A percentile compares a stretch with the other conserved stretches of the same genome.
Conservation (phyloP, 2,329 filamentous ascomycete species). For the Colletotrichum liriopes region DNA sequence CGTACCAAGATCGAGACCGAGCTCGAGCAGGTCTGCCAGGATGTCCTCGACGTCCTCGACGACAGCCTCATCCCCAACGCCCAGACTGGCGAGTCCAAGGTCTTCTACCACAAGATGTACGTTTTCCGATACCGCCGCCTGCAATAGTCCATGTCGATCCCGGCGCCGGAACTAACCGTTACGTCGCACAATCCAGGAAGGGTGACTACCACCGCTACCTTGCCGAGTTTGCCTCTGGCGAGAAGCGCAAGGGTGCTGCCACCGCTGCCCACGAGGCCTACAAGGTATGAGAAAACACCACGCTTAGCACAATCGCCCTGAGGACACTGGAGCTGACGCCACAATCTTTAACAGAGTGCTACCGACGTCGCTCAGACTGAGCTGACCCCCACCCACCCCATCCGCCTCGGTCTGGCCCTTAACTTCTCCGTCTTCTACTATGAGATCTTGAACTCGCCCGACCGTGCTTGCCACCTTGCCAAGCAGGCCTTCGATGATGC, state of each 20-base stretch:
- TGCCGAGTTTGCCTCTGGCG: slow-evolving; percentile 91
- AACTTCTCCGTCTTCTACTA: slow-evolving; percentile 99
- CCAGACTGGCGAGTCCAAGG: slow-evolving; percentile 97
- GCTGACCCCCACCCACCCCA: slow-evolving; percentile 96
- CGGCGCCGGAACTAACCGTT: slow-evolving; percentile 30
- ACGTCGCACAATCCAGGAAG: slow-evolving; percentile 75
- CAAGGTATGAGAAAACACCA: slow-evolving; percentile 77
- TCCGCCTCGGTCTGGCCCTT: slow-evolving; percentile 95
- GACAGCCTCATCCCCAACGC: slow-evolving; percentile 95
- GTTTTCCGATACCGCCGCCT: slow-evolving; percentile 56
- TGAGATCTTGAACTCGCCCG: slow-evolving; percentile 98
- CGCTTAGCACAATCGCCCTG: background rate
- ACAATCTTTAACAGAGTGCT: slow-evolving; percentile 76
- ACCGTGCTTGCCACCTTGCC: slow-evolving; percentile 97
- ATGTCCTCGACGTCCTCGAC: slow-evolving; percentile 96
- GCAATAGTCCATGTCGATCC: background rate
- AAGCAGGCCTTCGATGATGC: slow-evolving; percentile 99
- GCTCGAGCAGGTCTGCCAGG: slow-evolving; percentile 98
- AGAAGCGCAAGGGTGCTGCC: slow-evolving; percentile 92
- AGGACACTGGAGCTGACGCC: slow-evolving; percentile 13
- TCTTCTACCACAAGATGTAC: slow-evolving; percentile 99
- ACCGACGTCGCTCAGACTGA: slow-evolving; percentile 99
- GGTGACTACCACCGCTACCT: slow-evolving; percentile 97
- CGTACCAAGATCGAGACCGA: slow-evolving; percentile 98
- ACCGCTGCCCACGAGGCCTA: slow-evolving; percentile 94